phyloP scores from a whole-genome alignment of 148 eudicot species.

The Rheum nobile region DNA sequence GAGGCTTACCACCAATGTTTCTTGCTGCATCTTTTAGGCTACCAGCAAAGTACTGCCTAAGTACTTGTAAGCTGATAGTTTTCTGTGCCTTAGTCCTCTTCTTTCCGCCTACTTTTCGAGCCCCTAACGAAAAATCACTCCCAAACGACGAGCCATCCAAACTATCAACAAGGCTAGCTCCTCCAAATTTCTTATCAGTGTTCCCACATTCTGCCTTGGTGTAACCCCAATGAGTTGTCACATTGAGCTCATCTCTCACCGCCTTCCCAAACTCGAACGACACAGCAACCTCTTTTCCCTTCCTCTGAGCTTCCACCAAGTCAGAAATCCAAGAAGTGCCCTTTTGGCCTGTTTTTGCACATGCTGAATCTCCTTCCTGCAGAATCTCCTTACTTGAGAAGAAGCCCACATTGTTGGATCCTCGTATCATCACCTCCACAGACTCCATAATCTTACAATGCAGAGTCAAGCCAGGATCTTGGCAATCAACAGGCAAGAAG shows the following conservation, averaged over 20 bases:
- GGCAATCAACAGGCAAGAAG: constrained; percentile 49
- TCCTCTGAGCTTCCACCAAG: constrained; percentile 36
- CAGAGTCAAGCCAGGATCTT: constrained; percentile 26
- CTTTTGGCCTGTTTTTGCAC: constrained; percentile 5
- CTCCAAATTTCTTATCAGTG: constrained; percentile 27
- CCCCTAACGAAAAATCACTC: constrained; percentile 19
- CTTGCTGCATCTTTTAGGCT: constrained; percentile 93
- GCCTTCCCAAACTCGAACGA: constrained; percentile 33
- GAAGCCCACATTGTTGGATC: constrained; percentile 36
- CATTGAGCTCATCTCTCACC: constrained; percentile 34
- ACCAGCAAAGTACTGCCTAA: constrained; percentile 78
- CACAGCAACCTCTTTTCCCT: constrained; percentile 39
- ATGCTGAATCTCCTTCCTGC: constrained; percentile 15
- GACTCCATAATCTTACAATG: constrained; percentile 34
- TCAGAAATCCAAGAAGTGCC: constrained; percentile 40
- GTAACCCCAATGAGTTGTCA: constrained; percentile 31
- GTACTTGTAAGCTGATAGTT: constrained; percentile 61
- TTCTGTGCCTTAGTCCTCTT: constrained; percentile 63
- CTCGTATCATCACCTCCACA: constrained; percentile 30
- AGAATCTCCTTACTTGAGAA: constrained; percentile 29
- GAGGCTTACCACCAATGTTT: constrained; percentile 66
- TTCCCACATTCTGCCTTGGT: constrained; percentile 18
- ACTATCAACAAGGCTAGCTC: constrained; percentile 20
- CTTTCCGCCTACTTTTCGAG: constrained; percentile 31
- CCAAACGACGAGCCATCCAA: constrained; percentile 26